These are phyloP conservation scores for Ambrosia artemisiifolia DNA, from an alignment of 129 eudicot genomes.

Conservation along the genomic window DNA sequence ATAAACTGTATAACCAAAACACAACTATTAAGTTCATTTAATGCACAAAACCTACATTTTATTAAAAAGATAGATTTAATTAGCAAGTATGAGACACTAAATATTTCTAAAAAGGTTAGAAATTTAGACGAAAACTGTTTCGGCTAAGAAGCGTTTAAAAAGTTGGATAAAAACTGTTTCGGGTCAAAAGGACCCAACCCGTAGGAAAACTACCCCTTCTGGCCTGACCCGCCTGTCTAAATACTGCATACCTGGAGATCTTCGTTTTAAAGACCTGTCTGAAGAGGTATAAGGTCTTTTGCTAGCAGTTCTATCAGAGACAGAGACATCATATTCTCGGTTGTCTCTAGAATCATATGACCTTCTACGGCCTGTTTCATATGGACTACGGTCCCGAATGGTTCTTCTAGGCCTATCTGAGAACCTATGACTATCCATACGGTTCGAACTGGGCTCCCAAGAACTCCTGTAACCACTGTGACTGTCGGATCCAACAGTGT, in stretches of 20 bases:
- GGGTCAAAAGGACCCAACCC: background rate
- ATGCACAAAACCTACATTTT: background rate
- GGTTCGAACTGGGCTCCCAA: conserved; percentile 33
- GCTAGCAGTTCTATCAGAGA: conserved; percentile 35
- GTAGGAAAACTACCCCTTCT: background rate
- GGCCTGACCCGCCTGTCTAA: background rate
- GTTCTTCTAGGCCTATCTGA: conserved; percentile 33
- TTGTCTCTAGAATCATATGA: conserved; percentile 35
- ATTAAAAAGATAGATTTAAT: background rate
- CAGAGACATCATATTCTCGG: conserved; percentile 28
- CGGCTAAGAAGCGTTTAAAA: background rate
- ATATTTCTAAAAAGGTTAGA: background rate
- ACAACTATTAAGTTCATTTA: background rate
- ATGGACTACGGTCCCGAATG: conserved; percentile 40
- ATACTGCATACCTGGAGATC: conserved; percentile 38
- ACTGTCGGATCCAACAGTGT: conserved; percentile 32
- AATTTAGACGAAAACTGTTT: background rate
- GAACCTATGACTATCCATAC: conserved; percentile 25
- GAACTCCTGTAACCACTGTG: conserved; percentile 26
- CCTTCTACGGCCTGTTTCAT: conserved; percentile 31
- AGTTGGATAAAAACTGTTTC: background rate
- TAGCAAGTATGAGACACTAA: background rate
- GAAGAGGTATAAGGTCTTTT: conserved; percentile 34
- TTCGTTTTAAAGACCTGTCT: conserved; percentile 36
- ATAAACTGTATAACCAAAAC: conserved; percentile 28